Evolutionary conservation across 192 early-diverging fungal species (phyloP).

Genomic region (Chytriomyces confervae): DNA sequence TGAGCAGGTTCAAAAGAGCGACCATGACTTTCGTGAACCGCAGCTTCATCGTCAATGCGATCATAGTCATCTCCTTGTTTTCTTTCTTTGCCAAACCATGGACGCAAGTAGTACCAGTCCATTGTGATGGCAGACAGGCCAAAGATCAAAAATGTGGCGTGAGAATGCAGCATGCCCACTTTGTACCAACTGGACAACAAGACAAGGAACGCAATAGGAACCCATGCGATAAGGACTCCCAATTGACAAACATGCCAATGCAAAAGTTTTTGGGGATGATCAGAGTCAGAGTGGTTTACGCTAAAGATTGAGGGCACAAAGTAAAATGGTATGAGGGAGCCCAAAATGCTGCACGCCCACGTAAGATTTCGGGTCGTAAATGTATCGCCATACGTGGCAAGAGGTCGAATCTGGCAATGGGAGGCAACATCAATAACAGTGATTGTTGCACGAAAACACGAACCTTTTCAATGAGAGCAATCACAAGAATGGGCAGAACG

Average conservation of each 20-base stretch:
- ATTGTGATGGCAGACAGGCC: not conserved
- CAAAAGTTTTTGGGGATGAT: slow-evolving; percentile 8
- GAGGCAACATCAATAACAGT: not conserved
- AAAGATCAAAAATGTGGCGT: slow-evolving; percentile 1
- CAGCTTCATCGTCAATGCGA: not conserved
- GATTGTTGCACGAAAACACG: not conserved
- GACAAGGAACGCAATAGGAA: slow-evolving; percentile 1
- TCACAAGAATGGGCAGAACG: slow-evolving; percentile 1
- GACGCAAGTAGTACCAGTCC: not conserved
- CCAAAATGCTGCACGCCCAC: not conserved
- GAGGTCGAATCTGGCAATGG: slow-evolving; percentile 19
- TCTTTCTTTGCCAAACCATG: slow-evolving; percentile 16
- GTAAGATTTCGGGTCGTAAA: not conserved
- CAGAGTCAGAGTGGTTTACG: not conserved
- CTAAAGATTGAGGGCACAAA: not conserved
- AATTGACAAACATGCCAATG: slow-evolving; percentile 23
- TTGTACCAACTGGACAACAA: not conserved
- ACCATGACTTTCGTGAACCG: not conserved
- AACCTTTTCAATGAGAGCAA: slow-evolving; percentile 13
- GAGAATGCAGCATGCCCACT: slow-evolving; percentile 13
- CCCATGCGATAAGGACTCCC: slow-evolving; percentile 10
- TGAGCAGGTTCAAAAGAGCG: not conserved
- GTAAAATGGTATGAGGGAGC: slow-evolving; percentile 13
- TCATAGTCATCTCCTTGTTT: slow-evolving; percentile 16
- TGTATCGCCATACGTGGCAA: slow-evolving; percentile 7